Base-by-base conservation (phyloP, 306 rosid genomes). In the Alnus rubra region DNA sequence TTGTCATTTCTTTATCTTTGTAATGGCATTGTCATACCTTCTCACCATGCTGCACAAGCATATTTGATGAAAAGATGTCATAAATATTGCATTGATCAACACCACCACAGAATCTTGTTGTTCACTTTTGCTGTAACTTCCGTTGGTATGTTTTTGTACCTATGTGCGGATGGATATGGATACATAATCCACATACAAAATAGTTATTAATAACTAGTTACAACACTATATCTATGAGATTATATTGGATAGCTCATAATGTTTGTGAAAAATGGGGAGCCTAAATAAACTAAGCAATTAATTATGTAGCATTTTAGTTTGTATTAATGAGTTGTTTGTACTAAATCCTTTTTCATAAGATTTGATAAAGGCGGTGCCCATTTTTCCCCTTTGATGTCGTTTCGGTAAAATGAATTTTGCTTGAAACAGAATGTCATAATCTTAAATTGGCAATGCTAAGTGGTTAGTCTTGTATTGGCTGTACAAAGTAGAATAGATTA, bases 291-390 rank as follows among this genome's bases (percentile, higher is more conserved):
- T 23, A 23, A 23, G 28, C 28, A 23, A 23, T 23, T 23, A 14
- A 2, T 65, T 37, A 15, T 65, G 11, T 37, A 37, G 49, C 69
- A 62, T 14, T 39, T 37, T 15, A 15, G 14, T 10, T 65, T 15
- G 23, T 64, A 64, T 7, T 35, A 64, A 64, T 64, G 45, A 64
- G 19, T 64, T 64, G 69, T 64, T 64, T 64, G 71, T 15, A 37
- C 28, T 65, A 9, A 14, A 65, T 59, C 6, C 15, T 59, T 10
- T 23, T 23, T 59, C 35, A 28, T 58, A 28, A 10, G 35, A 59
- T 59, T 18, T n/a, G 8, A n/a, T 35, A 37, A 7, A 37, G 1
- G 48, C 3, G 45, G 45, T 5, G 45, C 45, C 45, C 45, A 42
- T 5, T 9, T 23, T 14, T 65, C 71, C 2, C 7, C 49, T 65